These are phyloP conservation scores for Sergeia podlipaevii DNA, from an alignment of 208 protist genomes.

Conservation along the genomic window DNA sequence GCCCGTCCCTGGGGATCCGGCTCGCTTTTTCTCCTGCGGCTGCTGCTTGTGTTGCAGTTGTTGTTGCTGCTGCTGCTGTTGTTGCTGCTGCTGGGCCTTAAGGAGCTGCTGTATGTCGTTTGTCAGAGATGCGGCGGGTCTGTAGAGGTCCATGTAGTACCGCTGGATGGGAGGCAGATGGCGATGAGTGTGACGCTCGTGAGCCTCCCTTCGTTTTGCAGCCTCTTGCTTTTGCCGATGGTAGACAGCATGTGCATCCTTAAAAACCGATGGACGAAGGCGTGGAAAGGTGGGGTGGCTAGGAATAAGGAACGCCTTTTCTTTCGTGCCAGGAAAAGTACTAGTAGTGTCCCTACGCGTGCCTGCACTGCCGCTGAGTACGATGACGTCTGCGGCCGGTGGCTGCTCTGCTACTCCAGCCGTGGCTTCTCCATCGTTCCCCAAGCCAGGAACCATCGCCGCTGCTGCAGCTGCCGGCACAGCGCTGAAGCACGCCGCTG, in stretches of 20 bases:
- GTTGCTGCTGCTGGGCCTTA: neutral
- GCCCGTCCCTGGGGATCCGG: neutral
- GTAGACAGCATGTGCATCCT: conserved; percentile 7
- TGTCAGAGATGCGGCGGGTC: neutral
- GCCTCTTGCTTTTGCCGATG: conserved; percentile 3
- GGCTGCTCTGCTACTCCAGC: neutral
- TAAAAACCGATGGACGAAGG: conserved; percentile 13
- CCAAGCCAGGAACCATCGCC: neutral
- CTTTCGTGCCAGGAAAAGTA: too few species aligned
- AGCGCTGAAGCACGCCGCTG: conserved; percentile 7
- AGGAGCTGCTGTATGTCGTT: neutral
- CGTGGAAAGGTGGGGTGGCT: conserved; percentile 35
- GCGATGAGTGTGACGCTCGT: conserved; percentile 11
- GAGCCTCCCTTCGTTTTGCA: conserved; percentile 8
- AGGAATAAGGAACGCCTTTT: too few species aligned
- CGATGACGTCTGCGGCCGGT: neutral
- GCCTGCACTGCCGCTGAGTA: neutral
- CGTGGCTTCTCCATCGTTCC: neutral
- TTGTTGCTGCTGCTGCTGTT: neutral
- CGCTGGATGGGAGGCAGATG: conserved; percentile 11
- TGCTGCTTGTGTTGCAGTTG: conserved; percentile 1
- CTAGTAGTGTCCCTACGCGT: too few species aligned
- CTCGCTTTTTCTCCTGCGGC: conserved; percentile 6
- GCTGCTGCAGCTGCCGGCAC: neutral
- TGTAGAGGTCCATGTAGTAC: conserved; percentile 25